Evolutionary conservation across 441 rosid genomes (phyloP), one percentile per base, ranked within the genome.

Genomic region (Eruca vesicaria): DNA sequence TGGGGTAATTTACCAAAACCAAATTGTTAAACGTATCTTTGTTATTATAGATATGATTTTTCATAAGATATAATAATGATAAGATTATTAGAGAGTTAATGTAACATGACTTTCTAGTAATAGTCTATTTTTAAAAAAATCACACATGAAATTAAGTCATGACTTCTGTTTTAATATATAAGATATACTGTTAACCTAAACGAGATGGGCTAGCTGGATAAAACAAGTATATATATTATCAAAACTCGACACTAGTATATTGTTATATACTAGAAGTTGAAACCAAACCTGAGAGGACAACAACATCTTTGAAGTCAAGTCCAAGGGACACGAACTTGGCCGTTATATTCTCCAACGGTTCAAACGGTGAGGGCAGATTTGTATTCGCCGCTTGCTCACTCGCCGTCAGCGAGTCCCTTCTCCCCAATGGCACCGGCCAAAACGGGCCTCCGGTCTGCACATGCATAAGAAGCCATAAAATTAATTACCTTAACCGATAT

Each of bases 221-320:
- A 16, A 26, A 35, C 50, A 10, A 2, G n/a, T 5, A 3, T 26
- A 26, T 26, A 2, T 3, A 26, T 26, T 26, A 26, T 26, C 4
- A 2, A 2, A 23, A 28, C 0, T 28, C 6, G 45, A 35, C 31
- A 6, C 5, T 29, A 36, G 36, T 59, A 31, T 58, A 31, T 58
- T 28, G 14, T 9, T 68, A 57, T 36, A 4, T 26, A 16, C 7
- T 43, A 32, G 21, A 33, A 11, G 65, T 6, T 20, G 69, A 45
- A 41, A 66, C 21, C 69, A 56, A 77, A 90, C 98, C 97, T 86
- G 98, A 90, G 72, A 94, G 97, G 77, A 82, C 96, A 14, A 84
- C 98, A 41, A 89, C 90, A 81, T 94, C 98, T 78, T 87, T 91
- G 18, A 85, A 48, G 64, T 91, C 92, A 50, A 93, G 92, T 38